These are phyloP conservation scores for Hymenoscyphus albidus DNA, from an alignment of 2,329 filamentous ascomycete species.

Conservation along the genomic window DNA sequence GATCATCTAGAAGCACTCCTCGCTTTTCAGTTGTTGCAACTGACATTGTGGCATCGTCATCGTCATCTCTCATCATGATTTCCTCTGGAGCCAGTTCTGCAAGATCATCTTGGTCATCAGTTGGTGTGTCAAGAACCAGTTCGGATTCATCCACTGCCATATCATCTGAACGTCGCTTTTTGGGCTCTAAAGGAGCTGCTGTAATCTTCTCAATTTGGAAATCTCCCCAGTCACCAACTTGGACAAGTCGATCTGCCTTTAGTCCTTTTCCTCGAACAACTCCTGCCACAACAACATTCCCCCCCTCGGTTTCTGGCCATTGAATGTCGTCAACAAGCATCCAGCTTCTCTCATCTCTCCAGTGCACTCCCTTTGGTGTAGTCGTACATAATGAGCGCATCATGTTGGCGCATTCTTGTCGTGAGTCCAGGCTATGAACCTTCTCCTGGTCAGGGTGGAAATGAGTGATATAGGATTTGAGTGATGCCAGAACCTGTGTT, in stretches of 20 bases:
- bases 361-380: constrained; percentile 88
- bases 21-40: constrained; percentile 57
- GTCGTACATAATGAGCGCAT: constrained; percentile 89
- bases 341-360: constrained; percentile 95
- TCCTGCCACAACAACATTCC: constrained; percentile 74
- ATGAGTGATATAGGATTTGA: constrained; percentile 90
- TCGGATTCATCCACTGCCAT: constrained; percentile 65
- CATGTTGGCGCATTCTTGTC: constrained; percentile 87
- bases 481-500: constrained; percentile 70
- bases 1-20: constrained; percentile 90
- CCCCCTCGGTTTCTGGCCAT: constrained; percentile 59
- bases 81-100: constrained; percentile 84
- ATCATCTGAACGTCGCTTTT: constrained; percentile 59
- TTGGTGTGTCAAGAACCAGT: constrained; percentile 65
- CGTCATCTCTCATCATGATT: constrained; percentile 71
- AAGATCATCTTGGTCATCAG: constrained; percentile 77
- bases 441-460: constrained; percentile 93
- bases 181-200: constrained; percentile 62
- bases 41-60: constrained; percentile 47
- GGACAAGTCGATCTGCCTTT: constrained; percentile 85
- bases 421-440: constrained; percentile 79
- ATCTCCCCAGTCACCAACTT: constrained; percentile 90
- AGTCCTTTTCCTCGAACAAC: constrained; percentile 80
- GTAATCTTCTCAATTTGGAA: constrained; percentile 90
- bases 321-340: constrained; percentile 81